Conservation (phyloP, 495 filamentous ascomycete species). For the Cladorrhinum samala region DNA sequence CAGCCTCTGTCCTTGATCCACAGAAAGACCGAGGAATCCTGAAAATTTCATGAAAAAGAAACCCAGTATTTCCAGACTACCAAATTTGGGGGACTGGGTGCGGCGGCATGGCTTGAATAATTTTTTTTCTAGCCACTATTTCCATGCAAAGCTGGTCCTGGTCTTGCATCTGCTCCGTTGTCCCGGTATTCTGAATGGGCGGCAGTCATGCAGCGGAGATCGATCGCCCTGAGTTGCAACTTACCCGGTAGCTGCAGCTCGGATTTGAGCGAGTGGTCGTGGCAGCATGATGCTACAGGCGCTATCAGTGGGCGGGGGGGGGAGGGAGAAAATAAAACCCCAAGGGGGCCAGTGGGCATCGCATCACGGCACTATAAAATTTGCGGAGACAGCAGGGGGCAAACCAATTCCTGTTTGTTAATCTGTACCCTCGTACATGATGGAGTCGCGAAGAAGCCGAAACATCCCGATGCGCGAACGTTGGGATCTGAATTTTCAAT, state of each 20-base stretch:
- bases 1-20: constrained; percentile 13
- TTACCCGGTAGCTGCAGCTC: constrained; percentile 23
- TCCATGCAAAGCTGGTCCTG: too few relatives aligned
- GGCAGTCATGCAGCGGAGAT: constrained; percentile 19
- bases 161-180: neutral
- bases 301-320: neutral
- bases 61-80: neutral
- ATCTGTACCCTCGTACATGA: neutral
- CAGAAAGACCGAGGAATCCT: constrained; percentile 19
- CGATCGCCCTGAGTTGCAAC: constrained; percentile 17
- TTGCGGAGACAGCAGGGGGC: neutral
- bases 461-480: neutral
- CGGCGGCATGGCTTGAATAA: too few relatives aligned
- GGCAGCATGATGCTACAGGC: constrained; percentile 9
- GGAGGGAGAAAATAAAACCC: neutral
- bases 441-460: constrained; percentile 3
- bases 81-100: too few relatives aligned
- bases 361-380: neutral
- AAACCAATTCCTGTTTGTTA: too few relatives aligned
- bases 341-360: constrained; percentile 1
- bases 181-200: constrained; percentile 3
- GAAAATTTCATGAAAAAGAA: neutral
- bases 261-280: constrained; percentile 7
- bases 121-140: too few relatives aligned
- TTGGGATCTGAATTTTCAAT: too few relatives aligned